Base-by-base conservation (phyloP, 495 filamentous ascomycete genomes). In the Rhypophila decipiens region DNA sequence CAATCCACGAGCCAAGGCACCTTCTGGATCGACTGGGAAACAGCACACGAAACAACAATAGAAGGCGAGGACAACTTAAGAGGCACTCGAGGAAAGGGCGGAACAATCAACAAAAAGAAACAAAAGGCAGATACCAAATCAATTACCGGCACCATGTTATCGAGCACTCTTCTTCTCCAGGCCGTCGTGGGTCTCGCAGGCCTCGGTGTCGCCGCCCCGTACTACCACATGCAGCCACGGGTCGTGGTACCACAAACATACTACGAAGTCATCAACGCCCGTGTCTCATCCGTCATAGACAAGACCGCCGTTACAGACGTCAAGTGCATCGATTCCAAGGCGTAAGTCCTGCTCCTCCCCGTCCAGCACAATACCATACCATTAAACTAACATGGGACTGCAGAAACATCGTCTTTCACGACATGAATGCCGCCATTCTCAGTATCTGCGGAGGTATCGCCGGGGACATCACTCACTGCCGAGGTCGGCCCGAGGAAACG, bases 391-490 rank as follows among this genome's bases (percentile, higher is more conserved):
- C 33, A 22, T 15, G 0, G 5, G 15, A 5, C 13, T n/a, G 10
- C 46, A 79, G 74, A 0, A 69, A 65, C 34, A 71, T 80, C 39
- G 69, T 74, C 44, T 69, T 63, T 36, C 73, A 79, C 60, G 71
- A 75, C 56, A 71, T 74, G 42, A 74, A 75, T 50, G 75, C 73
- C 4, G 74, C 76, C 20, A 63, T 73, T 42, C 73, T 80, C 5
- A 51, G 53, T 43, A 79, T 79, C 60, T 80, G 74, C 61, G 67
- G 68, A n/a, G 66, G 71, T 33, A 74, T 77, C 44, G 60, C 73
- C 1, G 72, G 73, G 5, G 41, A 64, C 5, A 68, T 69, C 21
- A 57, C 64, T 15, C 64, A 69, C 42, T 78, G 76, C 47, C 58
- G 44, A 1, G 73, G 70, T 15, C 31, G 50, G 11, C 68, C 68